Base-by-base conservation (phyloP, 2,329 filamentous ascomycete species). In the Macrophomina phaseolina region DNA sequence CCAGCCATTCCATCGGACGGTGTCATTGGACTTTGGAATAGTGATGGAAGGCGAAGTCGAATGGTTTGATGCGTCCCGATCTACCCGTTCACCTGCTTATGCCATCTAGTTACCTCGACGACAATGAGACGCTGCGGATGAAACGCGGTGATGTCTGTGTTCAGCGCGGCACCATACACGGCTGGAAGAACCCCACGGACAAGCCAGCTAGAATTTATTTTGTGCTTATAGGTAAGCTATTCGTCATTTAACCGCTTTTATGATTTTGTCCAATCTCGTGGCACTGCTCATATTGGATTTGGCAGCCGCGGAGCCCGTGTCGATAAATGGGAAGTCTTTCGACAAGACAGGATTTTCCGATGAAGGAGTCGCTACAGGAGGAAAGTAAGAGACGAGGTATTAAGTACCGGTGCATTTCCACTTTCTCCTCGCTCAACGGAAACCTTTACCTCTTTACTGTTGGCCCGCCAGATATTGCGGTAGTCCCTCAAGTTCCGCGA, bases 151-250 rank as follows among this genome's bases (percentile, higher is more conserved):
- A 80, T 69, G 71, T 78, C 5, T 72, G 73, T 1, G 72, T 80
- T 32, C 77, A 80, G 65, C 69, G 78, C 6, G 78, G 77, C 2
- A 79, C 77, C 1, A 79, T 77, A 72, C 78, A 80, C 69, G 74
- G 73, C n/a, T 78, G 76, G 77, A 73, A 71, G 45, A 78, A 78
- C 34, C 36, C 68, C 11, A 74, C 58, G 2, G 58, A 62, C 45
- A 48, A 62, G 30, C 58, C 58, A 2, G 48, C 58, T 3, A n/a
- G 53, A 14, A 66, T 51, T 18, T 55, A 51, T 18, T 56, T 56
- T 18, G 64, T 56, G 4, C 58, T 62, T 5, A 62, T 62, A 16
- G 58, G 58, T 62, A 36, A 7, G 58, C 12, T 5, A 14, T 36
- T 28, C 5, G 2, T 1, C 3, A 12, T 34, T 46, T 16, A 11